Evolutionary conservation across 2,329 filamentous ascomycete species (phyloP), one percentile per base, ranked within the genome.

Genomic region (Diaporthe destruens): DNA sequence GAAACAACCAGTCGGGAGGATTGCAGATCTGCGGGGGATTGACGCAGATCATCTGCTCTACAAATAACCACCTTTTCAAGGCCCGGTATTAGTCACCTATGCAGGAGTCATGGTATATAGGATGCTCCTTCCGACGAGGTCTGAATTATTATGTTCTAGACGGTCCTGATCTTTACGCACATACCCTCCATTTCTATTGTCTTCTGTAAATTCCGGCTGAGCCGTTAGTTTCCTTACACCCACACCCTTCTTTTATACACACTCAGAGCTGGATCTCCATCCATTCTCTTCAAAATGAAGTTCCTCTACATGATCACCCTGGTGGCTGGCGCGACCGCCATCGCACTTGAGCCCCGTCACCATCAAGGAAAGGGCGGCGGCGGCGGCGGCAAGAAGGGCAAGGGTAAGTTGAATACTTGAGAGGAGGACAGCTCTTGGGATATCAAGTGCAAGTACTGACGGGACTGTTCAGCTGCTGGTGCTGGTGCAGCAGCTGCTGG

Each of bases 281-380:
- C 44, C 47, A 53, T 39, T 66, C 61, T 53, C 44, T 66, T 66
- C 47, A 66, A 53, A 6, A 66, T 66, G 61, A 66, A 66, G 61
- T 66, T 66, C 47, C 61, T 66, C 47, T 66, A 66, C 61, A 53
- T 66, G 29, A 53, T 66, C 47, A 66, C 61, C 18, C 32, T 66
- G 32, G 61, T 47, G n/a, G 61, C 42, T 39, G 44, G 44, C 32
- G 61, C 32, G 42, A 53, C 47, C 20, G 61, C 61, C 14, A 36
- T 66, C 14, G 61, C 61, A 16, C 14, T 66, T 66, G 61, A 66
- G 61, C 61, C 61, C 9, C 32, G 61, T 7, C 61, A 66, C 47
- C 61, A 66, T 4, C 61, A 66, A 66, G 61, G 61, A 34, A 66
- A 66, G n/a, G 61, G 61, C 18, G n/a, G n/a, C 20, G 55, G 55